Evolutionary conservation across 164 flowering plant genomes (phyloP).

Genomic region (Paratinospora sagittata): DNA sequence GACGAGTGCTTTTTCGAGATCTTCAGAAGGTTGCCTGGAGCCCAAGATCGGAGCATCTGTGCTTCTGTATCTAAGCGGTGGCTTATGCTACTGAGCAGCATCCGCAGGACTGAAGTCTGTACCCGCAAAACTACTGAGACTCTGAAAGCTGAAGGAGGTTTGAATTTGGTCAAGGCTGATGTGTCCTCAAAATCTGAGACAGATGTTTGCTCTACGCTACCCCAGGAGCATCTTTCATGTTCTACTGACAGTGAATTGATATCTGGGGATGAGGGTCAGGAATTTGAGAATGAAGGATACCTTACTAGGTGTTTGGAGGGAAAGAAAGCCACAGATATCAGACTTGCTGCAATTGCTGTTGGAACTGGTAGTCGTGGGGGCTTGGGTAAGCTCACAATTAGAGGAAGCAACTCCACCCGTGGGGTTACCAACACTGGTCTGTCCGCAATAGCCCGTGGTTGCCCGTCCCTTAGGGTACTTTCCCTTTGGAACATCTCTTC

Average conservation of each 20-base stretch:
- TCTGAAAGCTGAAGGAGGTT: neutral
- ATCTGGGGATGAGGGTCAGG: conserved; percentile 21
- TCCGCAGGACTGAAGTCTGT: conserved; percentile 37
- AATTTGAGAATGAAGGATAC: conserved; percentile 40
- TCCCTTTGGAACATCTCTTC: conserved; percentile 56
- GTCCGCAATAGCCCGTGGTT: conserved; percentile 53
- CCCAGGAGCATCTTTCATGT: neutral
- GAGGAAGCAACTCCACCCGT: conserved; percentile 43
- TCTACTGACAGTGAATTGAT: conserved; percentile 8
- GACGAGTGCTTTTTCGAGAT: conserved; percentile 83
- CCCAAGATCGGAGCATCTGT: conserved; percentile 49
- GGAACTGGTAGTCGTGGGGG: conserved; percentile 72
- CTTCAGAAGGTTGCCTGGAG: conserved; percentile 52
- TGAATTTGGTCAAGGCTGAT: neutral
- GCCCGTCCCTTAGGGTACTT: conserved; percentile 59
- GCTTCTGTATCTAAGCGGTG: conserved; percentile 75
- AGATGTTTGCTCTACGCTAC: no score
- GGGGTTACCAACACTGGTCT: conserved; percentile 65
- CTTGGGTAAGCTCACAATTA: conserved; percentile 61
- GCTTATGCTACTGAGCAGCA: conserved; percentile 57
- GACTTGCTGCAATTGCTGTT: conserved; percentile 79
- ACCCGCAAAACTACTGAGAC: conserved; percentile 2
- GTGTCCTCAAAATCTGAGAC: neutral
- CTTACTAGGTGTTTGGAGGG: conserved; percentile 72
- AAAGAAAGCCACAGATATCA: conserved; percentile 76